phyloP scores from a whole-genome alignment of 495 filamentous ascomycete species.

The Tuber umbilicatum region DNA sequence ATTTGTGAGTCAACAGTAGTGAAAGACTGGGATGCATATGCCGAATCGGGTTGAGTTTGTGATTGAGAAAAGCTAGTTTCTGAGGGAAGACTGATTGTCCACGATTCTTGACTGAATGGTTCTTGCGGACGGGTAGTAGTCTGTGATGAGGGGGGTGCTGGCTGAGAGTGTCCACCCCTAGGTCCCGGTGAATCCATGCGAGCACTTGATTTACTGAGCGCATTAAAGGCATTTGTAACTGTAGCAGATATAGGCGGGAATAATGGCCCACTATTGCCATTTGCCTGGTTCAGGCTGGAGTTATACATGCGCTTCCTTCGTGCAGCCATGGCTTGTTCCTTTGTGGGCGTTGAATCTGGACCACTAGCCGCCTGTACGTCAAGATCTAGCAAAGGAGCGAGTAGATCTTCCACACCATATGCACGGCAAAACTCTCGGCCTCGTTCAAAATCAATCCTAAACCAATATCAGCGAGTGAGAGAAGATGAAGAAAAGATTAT shows the following conservation, averaged over 20 bases:
- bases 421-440: constrained; percentile 88
- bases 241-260: constrained; percentile 94
- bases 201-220: constrained; percentile 75
- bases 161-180: constrained; percentile 43
- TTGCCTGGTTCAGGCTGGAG: constrained; percentile 57
- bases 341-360: constrained; percentile 83
- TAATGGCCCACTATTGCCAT: constrained; percentile 71
- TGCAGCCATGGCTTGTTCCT: constrained; percentile 98
- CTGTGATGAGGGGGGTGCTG: constrained; percentile 43
- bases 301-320: constrained; percentile 88
- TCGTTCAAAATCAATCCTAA: constrained; percentile 69
- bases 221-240: constrained; percentile 82
- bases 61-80: constrained; percentile 55
- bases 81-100: constrained; percentile 51
- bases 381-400: constrained; percentile 63
- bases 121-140: constrained; percentile 35
- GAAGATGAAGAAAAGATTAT: constrained; percentile 7
- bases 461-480: constrained; percentile 34
- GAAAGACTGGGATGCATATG: constrained; percentile 48
- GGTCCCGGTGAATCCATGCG: constrained; percentile 81
- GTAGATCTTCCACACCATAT: constrained; percentile 83
- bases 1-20: constrained; percentile 46
- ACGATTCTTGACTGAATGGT: constrained; percentile 55
- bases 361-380: constrained; percentile 46
- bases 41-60: constrained; percentile 47